Evolutionary conservation across 2,329 filamentous ascomycete species (phyloP), one percentile per base, ranked within the genome.

Genomic region (Diaporthe citrichinensis): DNA sequence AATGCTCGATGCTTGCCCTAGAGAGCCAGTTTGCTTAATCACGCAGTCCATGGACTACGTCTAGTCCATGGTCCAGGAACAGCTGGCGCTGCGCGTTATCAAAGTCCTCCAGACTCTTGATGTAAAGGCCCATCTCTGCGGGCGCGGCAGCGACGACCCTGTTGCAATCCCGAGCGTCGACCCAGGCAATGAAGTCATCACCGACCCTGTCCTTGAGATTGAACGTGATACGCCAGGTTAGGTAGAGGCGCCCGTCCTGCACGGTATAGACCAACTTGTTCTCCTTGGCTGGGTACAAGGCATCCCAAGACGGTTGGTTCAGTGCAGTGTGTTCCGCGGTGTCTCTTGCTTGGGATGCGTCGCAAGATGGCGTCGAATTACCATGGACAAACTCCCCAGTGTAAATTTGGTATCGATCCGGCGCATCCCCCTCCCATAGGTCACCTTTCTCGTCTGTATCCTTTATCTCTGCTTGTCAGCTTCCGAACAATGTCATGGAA

Each of bases 21-120:
- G 41, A n/a, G 41, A 46, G 17, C 36, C 12, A 2, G 0, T 5
- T 7, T 10, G 59, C 59, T 46, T 44, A 6, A 15, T 4, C 20
- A 3, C 36, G 31, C 8, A 2, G 7, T 9, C 3, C 4, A 9
- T 34, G 9, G 25, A 23, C 8, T 12, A 31, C 1, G 2, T 0
- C 1, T 23, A 49, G 7, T 2, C 25, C 62, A 14, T 23, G 44
- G 3, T 68, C 62, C 20, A 39, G 6, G 4, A 53, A 55, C n/a
- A 69, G n/a, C 34, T 6, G n/a, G 2, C 2, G 17, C n/a, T 12
- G 15, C 9, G 41, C 9, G 2, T 41, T 1, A 15, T 14, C 1
- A 8, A 41, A 41, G 0, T 41, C n/a, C 2, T 28, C 34, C 31
- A 25, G n/a, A 14, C 15, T 69, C 3, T 14, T 5, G 12, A 36